Evolutionary conservation across 129 eudicot species (phyloP).

Genomic region (Flaveria robusta): DNA sequence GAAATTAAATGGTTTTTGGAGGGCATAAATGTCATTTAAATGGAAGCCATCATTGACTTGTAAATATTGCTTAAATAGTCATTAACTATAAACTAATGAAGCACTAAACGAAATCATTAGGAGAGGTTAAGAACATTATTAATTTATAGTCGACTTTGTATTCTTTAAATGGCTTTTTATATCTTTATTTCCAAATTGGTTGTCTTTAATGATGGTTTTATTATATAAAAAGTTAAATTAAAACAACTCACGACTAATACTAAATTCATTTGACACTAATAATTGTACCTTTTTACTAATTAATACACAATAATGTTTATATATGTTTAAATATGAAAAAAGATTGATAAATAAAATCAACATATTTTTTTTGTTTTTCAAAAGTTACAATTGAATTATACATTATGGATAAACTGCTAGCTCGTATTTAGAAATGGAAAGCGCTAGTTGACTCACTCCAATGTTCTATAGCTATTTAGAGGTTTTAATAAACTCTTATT

Average conservation of each 20-base stretch:
- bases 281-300: background rate
- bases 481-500: background rate
- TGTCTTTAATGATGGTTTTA: conserved; percentile 18
- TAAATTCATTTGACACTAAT: background rate
- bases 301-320: background rate
- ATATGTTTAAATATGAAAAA: too few species aligned
- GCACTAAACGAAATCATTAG: conserved; percentile 31
- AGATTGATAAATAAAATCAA: background rate
- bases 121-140: conserved; percentile 29
- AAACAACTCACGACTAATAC: background rate
- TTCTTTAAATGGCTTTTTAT: conserved; percentile 11
- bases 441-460: conserved; percentile 1
- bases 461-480: conserved; percentile 1
- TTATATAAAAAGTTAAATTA: background rate
- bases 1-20: conserved; percentile 7
- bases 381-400: background rate
- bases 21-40: conserved; percentile 25
- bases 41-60: conserved; percentile 33
- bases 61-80: conserved; percentile 24
- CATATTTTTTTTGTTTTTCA: background rate
- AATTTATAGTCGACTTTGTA: conserved; percentile 29
- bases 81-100: conserved; percentile 29
- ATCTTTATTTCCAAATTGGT: conserved; percentile 27
- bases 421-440: background rate
- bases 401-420: background rate